Evolutionary conservation across 1,284 basidiomycete species (phyloP), one percentile per base, ranked within the genome.

Genomic region (Amylostereum chailletii): DNA sequence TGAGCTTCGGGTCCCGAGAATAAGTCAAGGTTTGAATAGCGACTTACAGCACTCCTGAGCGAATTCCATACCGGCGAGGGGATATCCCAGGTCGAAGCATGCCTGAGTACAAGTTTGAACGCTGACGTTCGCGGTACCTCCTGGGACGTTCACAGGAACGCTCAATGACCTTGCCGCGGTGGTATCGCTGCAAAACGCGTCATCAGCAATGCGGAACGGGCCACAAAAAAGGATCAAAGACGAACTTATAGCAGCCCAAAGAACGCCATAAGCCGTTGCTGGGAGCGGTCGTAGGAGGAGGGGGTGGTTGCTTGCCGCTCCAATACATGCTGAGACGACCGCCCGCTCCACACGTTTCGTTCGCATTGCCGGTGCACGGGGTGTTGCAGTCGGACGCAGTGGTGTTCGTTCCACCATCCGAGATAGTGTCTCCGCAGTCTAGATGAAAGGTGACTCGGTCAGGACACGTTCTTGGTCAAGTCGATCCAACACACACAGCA

Each of bases 211-310:
- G 47, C 36, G 48, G 39, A 11, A 38, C 11, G 39, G n/a, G 33
- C 44, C 6, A 53, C 38, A n/a, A 11, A 41, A 46, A 54, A 9
- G 42, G 42, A 11, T 34, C 48, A 45, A 44, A 46, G 10, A 64
- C 71, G 45, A 58, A 83, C 82, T 68, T 79, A 64, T 72, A 83
- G 60, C 83, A 86, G 4, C 83, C 83, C 30, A 84, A 68, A 1
- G 80, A 80, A 4, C 65, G 63, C 83, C 83, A 85, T 40, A 74
- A 68, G 3, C 80, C 82, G 44, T 80, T 71, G 49, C 62, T 72
- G 1, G 73, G 67, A 1, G 74, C 70, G 42, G 71, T 76, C 26
- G 63, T 62, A 0, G 82, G 76, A 19, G 75, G 63, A 1, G 81
- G 60, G 4, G 83, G 76, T 31, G 81, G 78, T 10, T 63, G 51